Percentiles rank a stretch among this genome's conserved stretches.
Conservation (phyloP, 2,329 filamentous ascomycete species). For the Fusarium sp. region DNA sequence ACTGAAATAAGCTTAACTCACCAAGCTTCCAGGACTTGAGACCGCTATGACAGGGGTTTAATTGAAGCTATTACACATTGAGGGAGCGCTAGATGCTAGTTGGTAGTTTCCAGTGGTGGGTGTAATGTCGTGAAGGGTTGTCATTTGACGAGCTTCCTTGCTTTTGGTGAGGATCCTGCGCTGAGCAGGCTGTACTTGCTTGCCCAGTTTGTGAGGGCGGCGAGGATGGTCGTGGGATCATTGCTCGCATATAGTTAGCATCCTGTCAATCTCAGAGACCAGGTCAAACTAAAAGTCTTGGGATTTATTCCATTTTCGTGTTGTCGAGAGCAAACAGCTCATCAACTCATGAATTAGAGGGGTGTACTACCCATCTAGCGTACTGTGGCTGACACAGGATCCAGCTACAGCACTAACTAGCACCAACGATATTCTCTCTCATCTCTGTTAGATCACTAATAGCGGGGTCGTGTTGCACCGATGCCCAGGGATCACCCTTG, state of each 20-base stretch:
- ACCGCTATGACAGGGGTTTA: slow-evolving; percentile 16
- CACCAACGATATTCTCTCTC: fast-evolving
- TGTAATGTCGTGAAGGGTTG: not conserved
- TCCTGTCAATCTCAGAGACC: not conserved
- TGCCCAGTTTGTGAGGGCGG: not conserved
- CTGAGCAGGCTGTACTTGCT: not conserved
- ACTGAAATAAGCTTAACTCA: slow-evolving; percentile 22
- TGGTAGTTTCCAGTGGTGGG: not conserved
- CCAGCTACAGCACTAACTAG: not conserved
- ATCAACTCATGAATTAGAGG: slow-evolving; percentile 17
- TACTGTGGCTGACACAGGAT: slow-evolving; percentile 10
- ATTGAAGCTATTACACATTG: slow-evolving; percentile 1
- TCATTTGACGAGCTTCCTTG: not conserved
- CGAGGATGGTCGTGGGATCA: not conserved
- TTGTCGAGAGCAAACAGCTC: not conserved
- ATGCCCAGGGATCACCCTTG: slow-evolving; percentile 4
- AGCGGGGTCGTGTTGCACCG: not conserved
- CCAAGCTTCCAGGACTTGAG: not conserved
- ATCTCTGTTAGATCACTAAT: not conserved
- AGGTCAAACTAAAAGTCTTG: not conserved
- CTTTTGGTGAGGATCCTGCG: not conserved
- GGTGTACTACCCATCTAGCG: slow-evolving; percentile 10
- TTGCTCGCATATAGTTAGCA: not conserved
- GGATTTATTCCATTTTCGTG: not conserved
- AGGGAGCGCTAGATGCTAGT: not conserved